Base-by-base conservation (phyloP, 164 flowering plant species). In the Umbilicus rupestris region DNA sequence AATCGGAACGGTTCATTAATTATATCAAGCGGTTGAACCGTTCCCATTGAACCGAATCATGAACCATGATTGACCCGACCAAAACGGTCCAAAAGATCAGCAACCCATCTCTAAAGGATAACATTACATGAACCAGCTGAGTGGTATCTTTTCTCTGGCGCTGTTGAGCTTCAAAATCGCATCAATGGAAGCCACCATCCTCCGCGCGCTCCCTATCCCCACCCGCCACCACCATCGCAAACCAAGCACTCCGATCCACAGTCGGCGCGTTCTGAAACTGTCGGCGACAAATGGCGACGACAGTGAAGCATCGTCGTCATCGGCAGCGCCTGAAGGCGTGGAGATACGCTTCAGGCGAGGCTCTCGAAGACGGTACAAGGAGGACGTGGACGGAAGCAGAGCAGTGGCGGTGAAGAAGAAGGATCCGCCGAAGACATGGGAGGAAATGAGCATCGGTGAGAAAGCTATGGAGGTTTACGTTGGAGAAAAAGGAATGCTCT, bases 401-500 rank as follows among this genome's bases (percentile, higher is more conserved):
- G 14, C 15, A 16, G 60, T n/a, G 3, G 59, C 14, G 8, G 60
- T 26, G 60, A 52, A 74, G 15, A 8, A 66, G 7, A 66, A 66
- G 37, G 28, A 47, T 7, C 73, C 80, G 24, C 79, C 82, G 0
- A 87, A 92, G 76, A 78, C 78, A 35, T 88, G 98, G 97, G 92
- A 93, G 24, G 80, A 82, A 1, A 93, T 93, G 98, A 87, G 77
- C 22, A 19, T 83, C 3, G 17, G 65, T 0, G 90, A 89, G 79
- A 92, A 92, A 80, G 92, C 89, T 0, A 22, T 80, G 37, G 89
- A 89, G 71, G 71, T 92, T 39, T 92, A 87, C 49, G 68, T 89
- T 77, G 96, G 96, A 3, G 94, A 89, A 68, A 89, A 86, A 72
- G 96, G 98, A 8, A 2, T 75, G 24, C 81, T 93, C 63, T 90